phyloP scores from a whole-genome alignment of 208 protist genomes.

The Crithidia bombi region DNA sequence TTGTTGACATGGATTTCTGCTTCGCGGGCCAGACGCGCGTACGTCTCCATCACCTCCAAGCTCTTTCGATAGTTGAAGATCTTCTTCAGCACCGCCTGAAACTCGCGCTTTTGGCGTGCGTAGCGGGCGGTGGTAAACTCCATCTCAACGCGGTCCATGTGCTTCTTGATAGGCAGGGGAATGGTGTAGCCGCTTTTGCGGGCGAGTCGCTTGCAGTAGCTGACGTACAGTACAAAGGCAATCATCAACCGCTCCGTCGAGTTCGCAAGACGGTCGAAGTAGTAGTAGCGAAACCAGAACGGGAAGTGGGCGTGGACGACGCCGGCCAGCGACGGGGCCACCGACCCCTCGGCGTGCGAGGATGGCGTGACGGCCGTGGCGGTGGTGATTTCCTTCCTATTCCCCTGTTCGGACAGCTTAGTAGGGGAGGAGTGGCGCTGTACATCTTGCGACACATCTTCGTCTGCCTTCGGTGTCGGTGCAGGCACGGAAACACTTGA shows the following conservation, averaged over 20 bases:
- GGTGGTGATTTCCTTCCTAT: no score
- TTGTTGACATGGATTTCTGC: slow-evolving; percentile 7
- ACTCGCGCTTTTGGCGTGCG: slow-evolving; percentile 14
- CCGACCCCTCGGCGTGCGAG: neutral
- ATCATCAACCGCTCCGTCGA: slow-evolving; percentile 11
- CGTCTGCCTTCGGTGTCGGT: neutral
- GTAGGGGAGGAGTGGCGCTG: no score
- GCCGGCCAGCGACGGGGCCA: slow-evolving; percentile 3
- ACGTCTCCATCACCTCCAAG: slow-evolving; percentile 15
- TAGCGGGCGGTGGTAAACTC: slow-evolving; percentile 11
- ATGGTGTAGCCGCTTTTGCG: slow-evolving; percentile 3
- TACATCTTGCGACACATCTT: neutral
- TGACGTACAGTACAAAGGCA: slow-evolving; percentile 10
- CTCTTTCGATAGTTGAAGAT: slow-evolving; percentile 15
- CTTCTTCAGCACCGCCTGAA: slow-evolving; percentile 9
- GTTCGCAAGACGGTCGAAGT: slow-evolving; percentile 7
- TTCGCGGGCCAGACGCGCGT: neutral
- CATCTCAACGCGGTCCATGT: slow-evolving; percentile 11
- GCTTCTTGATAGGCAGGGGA: slow-evolving; percentile 8
- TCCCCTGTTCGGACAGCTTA: no score
- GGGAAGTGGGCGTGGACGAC: neutral
- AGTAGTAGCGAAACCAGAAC: slow-evolving; percentile 20
- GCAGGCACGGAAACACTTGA: neutral
- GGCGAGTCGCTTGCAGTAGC: slow-evolving; percentile 11
- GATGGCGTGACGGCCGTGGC: no score